phyloP scores from a whole-genome alignment of 2,329 filamentous ascomycete species.

The Diaporthe velutina region DNA sequence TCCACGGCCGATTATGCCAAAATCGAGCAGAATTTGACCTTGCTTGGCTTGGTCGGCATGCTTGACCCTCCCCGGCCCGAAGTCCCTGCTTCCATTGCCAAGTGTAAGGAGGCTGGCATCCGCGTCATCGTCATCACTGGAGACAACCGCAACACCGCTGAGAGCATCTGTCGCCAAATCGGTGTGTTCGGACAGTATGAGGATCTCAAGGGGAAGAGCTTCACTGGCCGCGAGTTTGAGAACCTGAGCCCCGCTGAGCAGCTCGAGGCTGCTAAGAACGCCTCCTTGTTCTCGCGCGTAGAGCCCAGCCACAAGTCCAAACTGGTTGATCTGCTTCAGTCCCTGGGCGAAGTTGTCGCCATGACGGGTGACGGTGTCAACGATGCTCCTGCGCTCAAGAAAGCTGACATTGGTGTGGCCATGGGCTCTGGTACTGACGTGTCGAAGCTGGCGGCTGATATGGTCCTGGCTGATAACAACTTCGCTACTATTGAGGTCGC shows the following conservation, averaged over 20 bases:
- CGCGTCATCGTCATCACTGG: conserved; percentile 98
- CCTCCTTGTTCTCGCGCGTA: conserved; percentile 94
- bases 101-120: conserved; percentile 94
- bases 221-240: conserved; percentile 95
- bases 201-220: conserved; percentile 91
- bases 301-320: conserved; percentile 98
- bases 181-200: conserved; percentile 89
- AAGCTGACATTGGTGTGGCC: conserved; percentile 97
- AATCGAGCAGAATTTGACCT: conserved; percentile 93
- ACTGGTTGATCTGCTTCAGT: conserved; percentile 95
- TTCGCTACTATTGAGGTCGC: conserved; percentile 97
- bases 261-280: conserved; percentile 84
- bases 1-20: conserved; percentile 86
- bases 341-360: conserved; percentile 92
- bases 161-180: conserved; percentile 97
- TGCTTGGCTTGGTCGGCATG: conserved; percentile 95
- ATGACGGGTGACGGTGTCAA: conserved; percentile 99
- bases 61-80: conserved; percentile 95
- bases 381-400: conserved; percentile 96
- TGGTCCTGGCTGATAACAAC: conserved; percentile 99
- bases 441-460: conserved; percentile 94
- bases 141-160: conserved; percentile 97
- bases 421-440: conserved; percentile 99
- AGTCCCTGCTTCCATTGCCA: conserved; percentile 85
- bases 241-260: conserved; percentile 83